Conservation (phyloP, 1,139 yeast genomes). For the Wickerhamomyces sp. region DNA sequence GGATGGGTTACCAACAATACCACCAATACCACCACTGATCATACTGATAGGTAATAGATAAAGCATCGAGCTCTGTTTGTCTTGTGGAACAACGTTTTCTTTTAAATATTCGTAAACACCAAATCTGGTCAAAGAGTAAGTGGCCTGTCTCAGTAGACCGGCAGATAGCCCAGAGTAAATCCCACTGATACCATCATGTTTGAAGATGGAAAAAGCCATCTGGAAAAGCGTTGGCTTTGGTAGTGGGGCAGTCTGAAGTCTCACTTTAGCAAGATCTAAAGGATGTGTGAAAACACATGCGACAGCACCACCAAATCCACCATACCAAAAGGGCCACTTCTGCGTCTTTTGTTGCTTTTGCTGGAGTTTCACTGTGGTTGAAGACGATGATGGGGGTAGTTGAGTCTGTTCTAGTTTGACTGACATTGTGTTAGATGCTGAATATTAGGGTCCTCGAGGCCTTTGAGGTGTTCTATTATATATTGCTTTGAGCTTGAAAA, state of each 20-base stretch:
- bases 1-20: slow-evolving; percentile 81
- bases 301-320: slow-evolving; percentile 63
- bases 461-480: too few relatives aligned
- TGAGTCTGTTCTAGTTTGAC: too few relatives aligned
- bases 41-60: slow-evolving; percentile 69
- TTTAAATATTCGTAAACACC: slow-evolving; percentile 79
- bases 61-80: slow-evolving; percentile 25
- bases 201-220: slow-evolving; percentile 56
- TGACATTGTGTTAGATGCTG: too few relatives aligned
- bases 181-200: slow-evolving; percentile 61
- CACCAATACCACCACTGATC: slow-evolving; percentile 81
- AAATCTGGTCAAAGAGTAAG: slow-evolving; percentile 81
- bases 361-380: too few relatives aligned
- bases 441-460: too few relatives aligned
- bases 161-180: slow-evolving; percentile 81
- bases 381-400: too few relatives aligned
- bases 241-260: slow-evolving; percentile 67
- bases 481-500: too few relatives aligned
- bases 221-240: slow-evolving; percentile 58
- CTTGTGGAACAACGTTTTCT: slow-evolving; percentile 40
- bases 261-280: slow-evolving; percentile 76
- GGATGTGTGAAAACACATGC: slow-evolving; percentile 68
- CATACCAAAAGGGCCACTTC: slow-evolving; percentile 49
- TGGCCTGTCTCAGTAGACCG: slow-evolving; percentile 77
- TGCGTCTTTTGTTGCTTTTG: slow-evolving; percentile 2